These are phyloP conservation scores for Xylaria sp. DNA, from an alignment of 2,329 filamentous ascomycete species.

Conservation along the genomic window DNA sequence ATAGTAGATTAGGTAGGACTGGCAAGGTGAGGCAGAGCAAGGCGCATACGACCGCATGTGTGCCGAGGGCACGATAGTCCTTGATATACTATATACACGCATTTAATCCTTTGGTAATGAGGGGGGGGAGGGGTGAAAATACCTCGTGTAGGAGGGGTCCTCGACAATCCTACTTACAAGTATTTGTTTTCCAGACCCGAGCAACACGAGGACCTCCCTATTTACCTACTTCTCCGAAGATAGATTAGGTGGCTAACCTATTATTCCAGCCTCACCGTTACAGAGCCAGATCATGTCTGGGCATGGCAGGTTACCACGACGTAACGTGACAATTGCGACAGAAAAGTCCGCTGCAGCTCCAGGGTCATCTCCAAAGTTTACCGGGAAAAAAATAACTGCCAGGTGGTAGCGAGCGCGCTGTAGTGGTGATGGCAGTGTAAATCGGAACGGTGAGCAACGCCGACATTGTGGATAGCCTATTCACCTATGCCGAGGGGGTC, in stretches of 20 bases:
- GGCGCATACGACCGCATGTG: conserved; percentile 10
- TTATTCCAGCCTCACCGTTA: conserved; percentile 1
- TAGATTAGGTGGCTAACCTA: not conserved
- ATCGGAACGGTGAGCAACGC: not conserved
- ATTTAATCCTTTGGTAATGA: not conserved
- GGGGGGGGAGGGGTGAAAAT: not conserved
- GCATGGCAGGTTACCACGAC: conserved; percentile 1
- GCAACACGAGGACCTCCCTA: not conserved
- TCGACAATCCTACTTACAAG: not conserved
- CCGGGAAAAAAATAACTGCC: conserved; percentile 1
- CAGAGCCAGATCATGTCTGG: not conserved
- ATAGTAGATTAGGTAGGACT: conserved; percentile 9
- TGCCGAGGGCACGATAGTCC: conserved; percentile 18
- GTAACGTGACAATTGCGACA: conserved; percentile 28
- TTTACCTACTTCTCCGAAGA: not conserved
- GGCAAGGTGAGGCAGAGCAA: conserved; percentile 14
- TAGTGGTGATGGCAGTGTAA: not conserved
- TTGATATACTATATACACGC: conserved; percentile 16
- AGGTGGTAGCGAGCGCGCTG: not conserved
- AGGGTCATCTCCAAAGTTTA: conserved; percentile 15
- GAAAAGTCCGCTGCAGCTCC: not conserved
- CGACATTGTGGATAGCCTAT: conserved; percentile 26
- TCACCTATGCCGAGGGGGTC: conserved; percentile 7
- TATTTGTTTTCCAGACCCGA: not conserved
- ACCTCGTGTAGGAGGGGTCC: not conserved